These are phyloP conservation scores for Sarocladium kiliense DNA, from an alignment of 2,329 filamentous ascomycete species.

Conservation along the genomic window DNA sequence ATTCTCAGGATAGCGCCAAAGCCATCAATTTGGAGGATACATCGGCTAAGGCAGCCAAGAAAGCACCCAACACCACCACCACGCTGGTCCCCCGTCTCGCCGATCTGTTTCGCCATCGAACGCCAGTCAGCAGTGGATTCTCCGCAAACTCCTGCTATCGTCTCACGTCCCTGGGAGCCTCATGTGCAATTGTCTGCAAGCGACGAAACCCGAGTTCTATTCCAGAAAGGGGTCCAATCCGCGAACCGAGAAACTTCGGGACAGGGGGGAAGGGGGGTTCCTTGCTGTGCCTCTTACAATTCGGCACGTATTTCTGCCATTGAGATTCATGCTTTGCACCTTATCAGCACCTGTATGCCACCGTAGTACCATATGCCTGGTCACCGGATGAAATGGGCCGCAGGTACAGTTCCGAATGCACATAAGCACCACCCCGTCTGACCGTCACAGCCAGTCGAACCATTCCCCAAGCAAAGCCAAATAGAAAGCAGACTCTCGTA, in stretches of 20 bases:
- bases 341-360: background rate
- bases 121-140: background rate
- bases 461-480: too few relatives aligned
- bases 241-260: background rate
- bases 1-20: too few relatives aligned
- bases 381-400: background rate
- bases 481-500: too few relatives aligned
- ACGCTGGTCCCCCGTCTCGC: background rate
- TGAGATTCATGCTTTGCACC: background rate
- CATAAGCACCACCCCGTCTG: too few relatives aligned
- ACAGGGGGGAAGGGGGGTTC: too few relatives aligned
- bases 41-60: too few relatives aligned
- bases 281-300: too few relatives aligned
- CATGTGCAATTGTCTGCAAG: too few relatives aligned
- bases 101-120: background rate
- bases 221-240: background rate
- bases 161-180: background rate
- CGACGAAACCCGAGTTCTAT: background rate
- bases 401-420: too few relatives aligned
- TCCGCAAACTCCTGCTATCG: background rate
- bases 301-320: background rate
- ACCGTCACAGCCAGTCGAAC: too few relatives aligned
- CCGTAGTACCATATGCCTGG: background rate
- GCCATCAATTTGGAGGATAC: too few relatives aligned
- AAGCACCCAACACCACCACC: too few relatives aligned